Evolutionary conservation across 306 rosid species (phyloP), one percentile per base, ranked within the genome.

Genomic region (Inga laurina): DNA sequence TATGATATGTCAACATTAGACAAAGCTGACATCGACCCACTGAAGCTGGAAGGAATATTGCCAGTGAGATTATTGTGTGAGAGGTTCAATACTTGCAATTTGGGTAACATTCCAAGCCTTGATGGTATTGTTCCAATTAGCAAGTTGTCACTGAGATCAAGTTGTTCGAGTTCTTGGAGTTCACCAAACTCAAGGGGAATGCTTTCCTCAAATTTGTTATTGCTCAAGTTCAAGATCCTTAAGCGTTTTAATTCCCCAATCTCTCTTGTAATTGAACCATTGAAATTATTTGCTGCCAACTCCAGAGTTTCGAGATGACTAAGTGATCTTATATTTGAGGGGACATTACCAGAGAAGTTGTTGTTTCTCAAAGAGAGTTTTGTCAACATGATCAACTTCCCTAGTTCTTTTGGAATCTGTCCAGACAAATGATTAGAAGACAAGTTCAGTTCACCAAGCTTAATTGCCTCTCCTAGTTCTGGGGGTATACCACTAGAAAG

Each of bases 361-460:
- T 57, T 57, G 65, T 57, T 22, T 14, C 32, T n/a, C 13, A 57
- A 22, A 57, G 65, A 57, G 12, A 57, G 65, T 22, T 57, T 10
- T 21, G 4, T 10, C 14, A 57, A 22, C 14, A 3, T 8, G 13
- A 3, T 22, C 65, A 57, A 57, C 65, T n/a, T 21, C 32, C 65
- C 30, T 57, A 57, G 4, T 57, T n/a, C 32, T 57, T 57, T 22
- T n/a, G 32, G 65, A 57, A 87, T 83, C 67, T 37, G 13, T 51
- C 90, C 89, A 1, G 56, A 45, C 3, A 89, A 78, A 15, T 15
- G 35, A 51, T 87, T 87, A 0, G 84, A 78, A 49, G 86, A 81
- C 3, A 85, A 49, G 45, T 87, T 75, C 12, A 85, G 86, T 6
- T 8, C 32, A 6, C 6, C 19, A 48, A 87, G 69, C 0, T 79